These are phyloP conservation scores for Orbilia oligospora DNA, from an alignment of 2,329 filamentous ascomycete genomes.

Conservation along the genomic window DNA sequence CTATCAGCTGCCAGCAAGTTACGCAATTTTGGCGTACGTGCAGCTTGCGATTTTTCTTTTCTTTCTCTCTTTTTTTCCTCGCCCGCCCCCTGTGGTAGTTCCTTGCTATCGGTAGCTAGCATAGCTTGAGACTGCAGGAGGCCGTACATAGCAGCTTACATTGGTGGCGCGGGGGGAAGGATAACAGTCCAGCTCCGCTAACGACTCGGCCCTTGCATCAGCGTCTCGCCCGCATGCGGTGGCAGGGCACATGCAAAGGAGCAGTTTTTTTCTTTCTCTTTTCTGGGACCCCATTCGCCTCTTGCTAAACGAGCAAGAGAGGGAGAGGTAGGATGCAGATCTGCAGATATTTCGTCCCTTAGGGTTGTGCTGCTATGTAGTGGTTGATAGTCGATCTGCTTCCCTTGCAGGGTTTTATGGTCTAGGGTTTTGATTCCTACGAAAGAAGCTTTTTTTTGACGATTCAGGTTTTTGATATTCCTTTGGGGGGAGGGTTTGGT, in stretches of 20 bases:
- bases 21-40: slow-evolving; percentile 25
- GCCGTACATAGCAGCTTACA: slow-evolving; percentile 8
- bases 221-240: slow-evolving; percentile 15
- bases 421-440: neutral
- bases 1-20: slow-evolving; percentile 16
- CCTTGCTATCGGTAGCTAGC: slow-evolving; percentile 16
- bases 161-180: slow-evolving; percentile 15
- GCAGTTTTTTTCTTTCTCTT: slow-evolving; percentile 2
- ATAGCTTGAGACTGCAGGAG: slow-evolving; percentile 16
- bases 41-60: slow-evolving; percentile 10
- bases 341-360: slow-evolving; percentile 5
- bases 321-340: neutral
- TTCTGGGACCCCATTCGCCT: neutral
- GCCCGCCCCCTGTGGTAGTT: neutral
- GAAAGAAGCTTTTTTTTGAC: neutral
- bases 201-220: slow-evolving; percentile 10
- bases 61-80: neutral
- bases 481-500: neutral
- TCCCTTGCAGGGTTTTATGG: slow-evolving; percentile 10
- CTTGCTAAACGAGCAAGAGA: slow-evolving; percentile 5
- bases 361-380: neutral
- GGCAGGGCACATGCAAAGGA: slow-evolving; percentile 6
- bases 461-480: neutral
- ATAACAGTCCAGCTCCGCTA: neutral
- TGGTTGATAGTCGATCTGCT: slow-evolving; percentile 4